Evolutionary conservation across 2,329 filamentous ascomycete genomes (phyloP).

Genomic region (Penicillium concentricum): DNA sequence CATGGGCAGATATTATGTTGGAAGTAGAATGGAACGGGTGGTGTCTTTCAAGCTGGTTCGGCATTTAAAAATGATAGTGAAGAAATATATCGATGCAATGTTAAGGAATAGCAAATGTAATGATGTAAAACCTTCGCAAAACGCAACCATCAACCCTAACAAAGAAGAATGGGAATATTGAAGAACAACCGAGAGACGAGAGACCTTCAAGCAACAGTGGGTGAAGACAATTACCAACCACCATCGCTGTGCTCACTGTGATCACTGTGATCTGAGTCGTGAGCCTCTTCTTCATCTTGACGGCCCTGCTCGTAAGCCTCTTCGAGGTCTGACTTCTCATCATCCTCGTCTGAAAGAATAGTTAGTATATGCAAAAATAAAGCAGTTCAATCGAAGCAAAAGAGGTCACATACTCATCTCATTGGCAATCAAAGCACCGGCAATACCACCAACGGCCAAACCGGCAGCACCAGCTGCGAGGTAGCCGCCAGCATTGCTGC

Average conservation of each 20-base stretch:
- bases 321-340: constrained; percentile 11
- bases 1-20: constrained; percentile 42
- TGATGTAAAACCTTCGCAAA: not conserved
- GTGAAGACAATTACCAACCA: not conserved
- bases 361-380: not conserved
- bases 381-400: not conserved
- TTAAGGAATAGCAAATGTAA: not conserved
- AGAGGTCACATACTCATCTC: constrained; percentile 51
- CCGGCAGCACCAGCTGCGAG: constrained; percentile 59
- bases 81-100: not conserved
- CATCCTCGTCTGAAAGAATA: constrained; percentile 10
- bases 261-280: constrained; percentile 7
- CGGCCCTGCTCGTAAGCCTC: constrained; percentile 25
- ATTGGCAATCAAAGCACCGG: constrained; percentile 58
- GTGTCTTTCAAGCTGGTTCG: not conserved
- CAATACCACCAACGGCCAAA: constrained; percentile 56
- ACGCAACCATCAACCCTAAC: not conserved
- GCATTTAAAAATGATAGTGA: not conserved
- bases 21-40: constrained; percentile 19
- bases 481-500: constrained; percentile 52
- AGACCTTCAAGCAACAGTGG: not conserved
- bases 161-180: not conserved
- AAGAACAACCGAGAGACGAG: not conserved
- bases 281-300: constrained; percentile 13
- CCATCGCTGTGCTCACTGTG: constrained; percentile 13